Conservation (phyloP, 23 red algal genomes). For the Gracilaria caudata region DNA sequence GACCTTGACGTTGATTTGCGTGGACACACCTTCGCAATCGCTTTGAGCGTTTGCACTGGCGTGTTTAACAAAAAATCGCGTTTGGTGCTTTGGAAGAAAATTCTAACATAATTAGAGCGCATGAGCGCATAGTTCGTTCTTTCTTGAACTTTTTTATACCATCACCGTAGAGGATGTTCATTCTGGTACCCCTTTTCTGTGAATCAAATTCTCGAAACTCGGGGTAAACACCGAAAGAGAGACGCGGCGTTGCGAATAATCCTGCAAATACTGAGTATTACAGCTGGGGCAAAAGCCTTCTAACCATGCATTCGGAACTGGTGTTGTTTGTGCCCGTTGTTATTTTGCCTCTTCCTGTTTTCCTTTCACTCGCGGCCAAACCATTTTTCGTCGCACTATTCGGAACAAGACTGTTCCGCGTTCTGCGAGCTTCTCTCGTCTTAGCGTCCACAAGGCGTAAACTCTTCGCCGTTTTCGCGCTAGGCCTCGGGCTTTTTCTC, state of each 20-base stretch:
- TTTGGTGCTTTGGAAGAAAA: conserved; percentile 35
- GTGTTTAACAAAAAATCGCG: conserved; percentile 46
- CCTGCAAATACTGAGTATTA: conserved; percentile 48
- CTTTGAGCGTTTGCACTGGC: conserved; percentile 36
- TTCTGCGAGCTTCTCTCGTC: too few species aligned
- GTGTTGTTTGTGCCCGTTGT: too few species aligned
- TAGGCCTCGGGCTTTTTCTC: too few species aligned
- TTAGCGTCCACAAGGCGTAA: too few species aligned
- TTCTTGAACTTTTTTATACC: conserved; percentile 54
- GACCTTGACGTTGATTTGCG: conserved; percentile 45
- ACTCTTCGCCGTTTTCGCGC: too few species aligned
- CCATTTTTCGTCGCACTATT: too few species aligned
- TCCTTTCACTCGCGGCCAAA: too few species aligned
- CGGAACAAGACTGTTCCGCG: too few species aligned
- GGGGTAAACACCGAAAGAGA: conserved; percentile 37
- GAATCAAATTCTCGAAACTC: conserved; percentile 40
- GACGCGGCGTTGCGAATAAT: conserved; percentile 52
- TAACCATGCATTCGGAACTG: too few species aligned
- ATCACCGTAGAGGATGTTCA: conserved; percentile 38
- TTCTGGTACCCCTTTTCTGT: conserved; percentile 36
- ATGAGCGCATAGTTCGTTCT: conserved; percentile 55
- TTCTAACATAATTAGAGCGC: not conserved
- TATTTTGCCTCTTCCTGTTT: too few species aligned
- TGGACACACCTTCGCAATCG: conserved; percentile 2
- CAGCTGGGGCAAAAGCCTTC: conserved; percentile 30